Percentiles rank a stretch among this genome's conserved stretches.
Conservation (phyloP, 1,284 basidiomycete species). For the Ceraceosorus guamensis region DNA sequence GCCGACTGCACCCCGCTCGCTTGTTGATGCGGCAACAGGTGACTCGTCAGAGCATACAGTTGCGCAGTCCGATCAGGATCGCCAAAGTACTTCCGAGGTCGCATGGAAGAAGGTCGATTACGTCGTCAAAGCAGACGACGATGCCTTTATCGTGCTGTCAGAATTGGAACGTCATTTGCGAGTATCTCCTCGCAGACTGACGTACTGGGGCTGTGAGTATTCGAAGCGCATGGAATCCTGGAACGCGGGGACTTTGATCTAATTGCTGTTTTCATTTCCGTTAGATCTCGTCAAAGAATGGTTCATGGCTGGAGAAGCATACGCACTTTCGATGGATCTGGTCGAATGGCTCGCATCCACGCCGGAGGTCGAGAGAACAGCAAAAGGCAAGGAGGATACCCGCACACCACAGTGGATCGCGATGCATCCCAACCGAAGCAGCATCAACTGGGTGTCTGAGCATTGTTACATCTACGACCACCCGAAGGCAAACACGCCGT, state of each 20-base stretch:
- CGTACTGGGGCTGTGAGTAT: conserved; percentile 43
- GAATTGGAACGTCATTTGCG: conserved; percentile 46
- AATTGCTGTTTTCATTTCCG: neutral
- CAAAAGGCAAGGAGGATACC: conserved; percentile 86
- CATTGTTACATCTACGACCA: conserved; percentile 98
- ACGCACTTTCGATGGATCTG: conserved; percentile 80
- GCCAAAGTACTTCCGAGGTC: conserved; percentile 14
- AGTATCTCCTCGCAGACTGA: conserved; percentile 36
- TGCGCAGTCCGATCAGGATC: neutral
- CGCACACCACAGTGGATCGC: conserved; percentile 87
- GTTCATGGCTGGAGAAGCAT: conserved; percentile 95
- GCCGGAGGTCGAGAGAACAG: conserved; percentile 61
- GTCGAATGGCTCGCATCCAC: conserved; percentile 81
- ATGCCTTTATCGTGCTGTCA: conserved; percentile 41
- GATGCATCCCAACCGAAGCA: conserved; percentile 69
- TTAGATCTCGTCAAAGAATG: conserved; percentile 75
- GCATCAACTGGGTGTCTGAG: conserved; percentile 83
- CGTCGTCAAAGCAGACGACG: conserved; percentile 47
- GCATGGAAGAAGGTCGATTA: conserved; percentile 47
- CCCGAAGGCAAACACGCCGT: conserved; percentile 77
- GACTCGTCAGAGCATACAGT: neutral
- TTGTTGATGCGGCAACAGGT: neutral
- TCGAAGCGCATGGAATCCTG: conserved; percentile 52
- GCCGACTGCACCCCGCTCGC: conserved; percentile 4
- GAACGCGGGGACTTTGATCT: conserved; percentile 55